Evolutionary conservation across 768 basidiomycete genomes (phyloP).

Genomic region (Cubamyces lactineus): DNA sequence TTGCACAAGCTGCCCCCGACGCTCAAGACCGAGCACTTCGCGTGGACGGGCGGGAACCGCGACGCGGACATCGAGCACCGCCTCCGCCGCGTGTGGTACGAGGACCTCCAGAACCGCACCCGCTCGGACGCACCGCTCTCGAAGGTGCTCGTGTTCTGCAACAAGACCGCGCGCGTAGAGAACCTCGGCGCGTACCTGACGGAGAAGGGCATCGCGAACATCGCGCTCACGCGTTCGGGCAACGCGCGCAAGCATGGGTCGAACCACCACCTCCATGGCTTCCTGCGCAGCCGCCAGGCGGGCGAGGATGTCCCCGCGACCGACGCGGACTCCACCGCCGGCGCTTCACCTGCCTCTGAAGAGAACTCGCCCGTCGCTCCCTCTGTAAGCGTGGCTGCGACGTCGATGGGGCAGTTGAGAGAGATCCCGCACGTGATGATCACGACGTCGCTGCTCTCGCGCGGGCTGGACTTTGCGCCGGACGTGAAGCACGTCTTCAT

Average conservation of each 20-base stretch:
- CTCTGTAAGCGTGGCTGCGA: background rate
- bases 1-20: constrained; percentile 77
- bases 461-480: constrained; percentile 87
- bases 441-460: constrained; percentile 88
- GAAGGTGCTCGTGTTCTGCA: constrained; percentile 84
- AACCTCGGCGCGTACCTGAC: constrained; percentile 61
- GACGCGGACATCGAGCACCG: constrained; percentile 78
- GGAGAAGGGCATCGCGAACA: constrained; percentile 61
- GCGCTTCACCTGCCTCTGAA: constrained; percentile 5
- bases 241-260: constrained; percentile 63
- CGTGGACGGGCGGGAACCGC: constrained; percentile 81
- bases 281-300: constrained; percentile 46
- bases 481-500: constrained; percentile 84
- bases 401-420: constrained; percentile 8
- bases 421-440: constrained; percentile 69
- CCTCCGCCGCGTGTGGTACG: constrained; percentile 74
- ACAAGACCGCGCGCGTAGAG: constrained; percentile 69
- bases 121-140: constrained; percentile 42
- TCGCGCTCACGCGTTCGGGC: constrained; percentile 67
- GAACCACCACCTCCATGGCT: constrained; percentile 77
- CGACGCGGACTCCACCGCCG: constrained; percentile 3
- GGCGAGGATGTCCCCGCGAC: background rate
- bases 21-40: constrained; percentile 72
- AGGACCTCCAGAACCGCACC: constrained; percentile 42
- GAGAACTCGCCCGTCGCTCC: background rate